Evolutionary conservation across 1,139 yeast species (phyloP), one percentile per base, ranked within the genome.

Genomic region (Nakaseomyces kungkrabaensis): DNA sequence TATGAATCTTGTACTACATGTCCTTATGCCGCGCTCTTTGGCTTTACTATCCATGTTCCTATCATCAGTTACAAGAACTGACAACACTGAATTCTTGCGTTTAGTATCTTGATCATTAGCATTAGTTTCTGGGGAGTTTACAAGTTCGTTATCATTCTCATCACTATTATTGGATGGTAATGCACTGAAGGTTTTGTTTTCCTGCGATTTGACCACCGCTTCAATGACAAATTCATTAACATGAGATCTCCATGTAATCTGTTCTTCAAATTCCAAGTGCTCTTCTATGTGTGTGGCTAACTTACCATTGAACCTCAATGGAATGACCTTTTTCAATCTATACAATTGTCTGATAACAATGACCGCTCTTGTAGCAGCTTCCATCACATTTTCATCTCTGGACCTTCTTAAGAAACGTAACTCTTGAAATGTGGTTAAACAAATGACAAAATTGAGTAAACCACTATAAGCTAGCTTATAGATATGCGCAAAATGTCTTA

Each of bases 331-430:
- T 76, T 75, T 72, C 45, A 83, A 81, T 27, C 74, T 65, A 58
- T 80, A 81, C 50, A 85, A 68, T 59, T 83, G 89, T 52, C 90
- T 72, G 36, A 84, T 76, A 6, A 84, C 81, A n/a, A 84, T 82
- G 17, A 85, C 89, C 1, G 89, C 84, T 51, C 92, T 70, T 0
- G 92, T 84, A 1, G 92, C 92, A 1, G 90, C 85, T 63, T 85
- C 94, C 1, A 88, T 80, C 29, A 84, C 82, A 4, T 85, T 78
- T 5, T 83, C 83, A 62, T 85, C 94, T 24, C 81, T 77, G 2
- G 88, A 81, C 60, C 84, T 79, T 52, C 92, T 68, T 54, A 85
- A 68, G n/a, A 86, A 82, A 58, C 92, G 69, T 52, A 85, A 68
- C 59, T 85, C 94, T 68, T 85, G 92, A 62, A 84, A 85, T 6